These are phyloP conservation scores for Malus fusca DNA, from an alignment of 306 rosid species.

Conservation along the genomic window DNA sequence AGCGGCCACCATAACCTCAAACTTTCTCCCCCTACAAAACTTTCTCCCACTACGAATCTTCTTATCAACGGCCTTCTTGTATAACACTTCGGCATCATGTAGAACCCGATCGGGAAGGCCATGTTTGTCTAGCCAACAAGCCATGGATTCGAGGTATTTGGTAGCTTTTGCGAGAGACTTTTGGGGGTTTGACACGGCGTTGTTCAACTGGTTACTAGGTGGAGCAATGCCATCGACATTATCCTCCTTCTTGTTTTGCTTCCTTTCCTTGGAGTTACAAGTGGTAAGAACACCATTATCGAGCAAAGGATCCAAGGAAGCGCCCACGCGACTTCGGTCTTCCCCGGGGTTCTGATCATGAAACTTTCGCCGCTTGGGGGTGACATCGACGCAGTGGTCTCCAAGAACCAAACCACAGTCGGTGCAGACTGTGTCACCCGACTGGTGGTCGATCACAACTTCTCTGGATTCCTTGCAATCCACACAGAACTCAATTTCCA, in stretches of 20 bases:
- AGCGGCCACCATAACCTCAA: not conserved
- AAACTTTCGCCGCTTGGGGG: constrained; percentile 12
- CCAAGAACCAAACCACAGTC: constrained; percentile 17
- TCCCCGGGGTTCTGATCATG: not conserved
- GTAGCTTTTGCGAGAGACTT: not conserved
- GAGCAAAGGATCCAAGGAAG: not conserved
- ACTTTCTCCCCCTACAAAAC: not conserved
- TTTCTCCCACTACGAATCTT: not conserved
- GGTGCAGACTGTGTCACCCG: constrained; percentile 15
- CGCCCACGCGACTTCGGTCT: not conserved
- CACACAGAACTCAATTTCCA: not conserved
- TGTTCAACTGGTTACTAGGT: not conserved
- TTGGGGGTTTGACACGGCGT: not conserved
- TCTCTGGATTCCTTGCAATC: not conserved
- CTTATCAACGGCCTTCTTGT: not conserved
- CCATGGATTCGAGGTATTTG: not conserved
- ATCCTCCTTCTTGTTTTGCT: not conserved
- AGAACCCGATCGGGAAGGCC: too few relatives aligned
- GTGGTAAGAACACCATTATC: not conserved
- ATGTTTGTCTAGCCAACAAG: not conserved
- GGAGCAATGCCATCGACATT: not conserved
- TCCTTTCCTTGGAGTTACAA: not conserved
- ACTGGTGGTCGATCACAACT: not conserved
- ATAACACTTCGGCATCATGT: not conserved
- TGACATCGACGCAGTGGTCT: not conserved